phyloP scores from a whole-genome alignment of 2,329 filamentous ascomycete genomes.

The Fusarium setosum region DNA sequence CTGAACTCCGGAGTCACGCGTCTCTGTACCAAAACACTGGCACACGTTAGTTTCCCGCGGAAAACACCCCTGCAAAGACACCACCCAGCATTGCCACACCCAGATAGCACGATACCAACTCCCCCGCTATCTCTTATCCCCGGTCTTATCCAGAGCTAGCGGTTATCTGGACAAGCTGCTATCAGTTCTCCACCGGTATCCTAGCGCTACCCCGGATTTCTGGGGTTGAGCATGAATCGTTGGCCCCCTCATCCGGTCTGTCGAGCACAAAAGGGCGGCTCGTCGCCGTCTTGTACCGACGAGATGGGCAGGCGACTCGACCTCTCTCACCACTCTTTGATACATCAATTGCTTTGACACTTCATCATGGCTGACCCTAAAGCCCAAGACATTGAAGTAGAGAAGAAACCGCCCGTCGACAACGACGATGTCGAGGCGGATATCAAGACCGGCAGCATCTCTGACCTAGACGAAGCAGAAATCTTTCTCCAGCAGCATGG shows the following conservation, averaged over 20 bases:
- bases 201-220: constrained; percentile 37
- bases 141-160: constrained; percentile 9
- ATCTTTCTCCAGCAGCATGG: constrained; percentile 42
- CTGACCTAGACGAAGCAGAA: constrained; percentile 43
- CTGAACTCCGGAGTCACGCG: constrained; percentile 17
- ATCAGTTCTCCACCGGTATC: constrained; percentile 36
- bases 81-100: not conserved
- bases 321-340: not conserved
- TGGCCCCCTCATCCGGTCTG: not conserved
- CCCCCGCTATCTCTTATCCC: constrained; percentile 13
- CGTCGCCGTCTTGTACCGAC: constrained; percentile 1
- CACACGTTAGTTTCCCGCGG: constrained; percentile 34
- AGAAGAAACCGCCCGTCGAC: constrained; percentile 38
- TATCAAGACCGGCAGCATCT: constrained; percentile 34
- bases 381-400: constrained; percentile 27
- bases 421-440: constrained; percentile 40
- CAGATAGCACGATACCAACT: constrained; percentile 14
- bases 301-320: constrained; percentile 2
- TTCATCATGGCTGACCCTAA: constrained; percentile 33
- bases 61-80: too few relatives aligned
- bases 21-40: not conserved
- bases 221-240: constrained; percentile 27
- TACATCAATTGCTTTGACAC: too few relatives aligned
- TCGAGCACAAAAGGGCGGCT: constrained; percentile 30
- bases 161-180: constrained; percentile 19